Conservation (phyloP, 768 basidiomycete genomes). For the Brasilioporus rufonigricans region DNA sequence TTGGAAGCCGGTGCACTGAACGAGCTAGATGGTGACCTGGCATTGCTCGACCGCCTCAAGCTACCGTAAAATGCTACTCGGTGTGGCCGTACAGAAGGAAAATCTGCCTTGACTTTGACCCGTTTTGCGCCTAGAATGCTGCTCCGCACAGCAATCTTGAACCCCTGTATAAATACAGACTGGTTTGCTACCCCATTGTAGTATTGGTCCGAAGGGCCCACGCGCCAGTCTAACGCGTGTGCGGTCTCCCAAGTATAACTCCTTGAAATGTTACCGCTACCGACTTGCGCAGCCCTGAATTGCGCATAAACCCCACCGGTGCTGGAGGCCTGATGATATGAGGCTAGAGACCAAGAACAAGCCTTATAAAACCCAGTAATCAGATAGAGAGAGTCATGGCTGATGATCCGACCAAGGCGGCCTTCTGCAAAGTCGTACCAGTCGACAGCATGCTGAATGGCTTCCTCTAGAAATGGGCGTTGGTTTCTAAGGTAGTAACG, state of each 20-base stretch:
- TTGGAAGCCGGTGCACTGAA: background rate
- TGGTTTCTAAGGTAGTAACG: background rate
- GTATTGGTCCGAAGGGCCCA: background rate
- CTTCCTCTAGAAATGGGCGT: background rate
- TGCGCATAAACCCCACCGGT: background rate
- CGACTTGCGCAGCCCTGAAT: background rate
- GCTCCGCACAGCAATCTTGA: too few relatives aligned
- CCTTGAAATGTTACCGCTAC: background rate
- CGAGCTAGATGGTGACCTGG: background rate
- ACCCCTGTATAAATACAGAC: too few relatives aligned
- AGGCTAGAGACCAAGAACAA: background rate
- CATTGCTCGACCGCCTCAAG: background rate
- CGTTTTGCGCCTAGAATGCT: background rate
- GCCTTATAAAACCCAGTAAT: conserved; percentile 1
- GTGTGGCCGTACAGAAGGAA: background rate
- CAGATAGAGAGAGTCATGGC: background rate
- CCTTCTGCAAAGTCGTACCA: too few relatives aligned
- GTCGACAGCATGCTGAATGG: background rate
- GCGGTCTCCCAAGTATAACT: background rate
- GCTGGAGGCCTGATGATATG: background rate
- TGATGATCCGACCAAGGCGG: too few relatives aligned
- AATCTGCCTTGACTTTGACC: background rate
- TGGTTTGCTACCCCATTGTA: too few relatives aligned
- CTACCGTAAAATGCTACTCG: background rate
- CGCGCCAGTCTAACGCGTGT: background rate